These are phyloP conservation scores for Aspergillus phoenicis DNA, from an alignment of 2,329 filamentous ascomycete genomes.

Conservation along the genomic window DNA sequence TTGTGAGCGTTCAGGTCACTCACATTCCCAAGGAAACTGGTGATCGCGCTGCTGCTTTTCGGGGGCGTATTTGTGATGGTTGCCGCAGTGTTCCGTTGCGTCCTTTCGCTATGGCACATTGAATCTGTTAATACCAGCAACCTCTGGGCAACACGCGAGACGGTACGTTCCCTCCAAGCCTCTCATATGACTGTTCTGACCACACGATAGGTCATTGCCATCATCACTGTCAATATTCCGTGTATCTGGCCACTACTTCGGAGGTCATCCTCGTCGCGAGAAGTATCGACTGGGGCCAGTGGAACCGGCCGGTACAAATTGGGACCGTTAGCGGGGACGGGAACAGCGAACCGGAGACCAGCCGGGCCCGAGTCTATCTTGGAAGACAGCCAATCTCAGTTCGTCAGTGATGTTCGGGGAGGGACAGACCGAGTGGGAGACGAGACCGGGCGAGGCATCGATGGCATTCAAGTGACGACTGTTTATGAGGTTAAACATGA, in stretches of 20 bases:
- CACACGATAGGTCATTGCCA: conserved; percentile 45
- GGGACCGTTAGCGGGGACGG: conserved; percentile 8
- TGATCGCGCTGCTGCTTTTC: conserved; percentile 45
- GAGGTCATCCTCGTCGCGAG: conserved; percentile 19
- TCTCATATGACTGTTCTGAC: not conserved
- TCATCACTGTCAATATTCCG: conserved; percentile 48
- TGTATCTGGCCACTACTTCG: conserved; percentile 47
- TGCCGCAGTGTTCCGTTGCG: conserved; percentile 47
- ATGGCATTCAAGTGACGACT: conserved; percentile 25
- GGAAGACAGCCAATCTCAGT: conserved; percentile 1
- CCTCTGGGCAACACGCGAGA: conserved; percentile 51
- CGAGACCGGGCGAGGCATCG: conserved; percentile 12
- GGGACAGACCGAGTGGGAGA: conserved; percentile 14
- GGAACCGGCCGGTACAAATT: conserved; percentile 11
- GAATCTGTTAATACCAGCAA: conserved; percentile 43
- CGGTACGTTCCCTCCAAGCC: conserved; percentile 26
- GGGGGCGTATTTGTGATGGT: conserved; percentile 50
- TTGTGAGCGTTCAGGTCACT: not conserved
- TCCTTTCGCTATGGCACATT: conserved; percentile 42
- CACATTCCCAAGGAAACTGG: conserved; percentile 33
- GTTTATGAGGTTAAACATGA: conserved; percentile 21
- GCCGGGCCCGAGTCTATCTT: conserved; percentile 20
- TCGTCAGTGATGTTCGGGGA: conserved; percentile 4
- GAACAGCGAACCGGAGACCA: conserved; percentile 3
- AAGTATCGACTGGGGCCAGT: conserved; percentile 9